phyloP scores from a whole-genome alignment of 441 rosid species.

The Pelargonium citronellum region DNA sequence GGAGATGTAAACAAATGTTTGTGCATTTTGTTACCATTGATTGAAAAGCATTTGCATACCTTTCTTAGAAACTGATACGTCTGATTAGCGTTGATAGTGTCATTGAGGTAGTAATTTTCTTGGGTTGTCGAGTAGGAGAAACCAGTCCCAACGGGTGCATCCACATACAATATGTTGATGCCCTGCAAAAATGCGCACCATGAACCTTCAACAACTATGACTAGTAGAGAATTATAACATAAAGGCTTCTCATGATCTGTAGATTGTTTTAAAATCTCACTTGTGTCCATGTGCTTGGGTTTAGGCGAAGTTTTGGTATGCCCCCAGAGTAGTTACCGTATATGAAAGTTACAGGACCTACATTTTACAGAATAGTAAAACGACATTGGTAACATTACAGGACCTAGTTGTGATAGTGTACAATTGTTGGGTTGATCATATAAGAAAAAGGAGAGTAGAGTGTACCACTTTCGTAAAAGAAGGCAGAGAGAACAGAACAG shows the following conservation, averaged over 20 bases:
- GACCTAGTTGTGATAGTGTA: too few relatives aligned
- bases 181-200: conserved; percentile 9
- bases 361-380: neutral
- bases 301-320: conserved; percentile 20
- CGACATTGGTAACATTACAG: neutral
- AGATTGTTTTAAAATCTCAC: conserved; percentile 6
- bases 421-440: too few relatives aligned
- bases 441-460: neutral
- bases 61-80: conserved; percentile 25
- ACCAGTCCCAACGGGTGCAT: conserved; percentile 32
- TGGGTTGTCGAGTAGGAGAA: conserved; percentile 35
- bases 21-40: too few relatives aligned
- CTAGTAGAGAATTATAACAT: too few relatives aligned
- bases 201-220: neutral
- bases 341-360: conserved; percentile 27
- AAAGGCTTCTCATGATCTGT: too few relatives aligned
- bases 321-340: conserved; percentile 19
- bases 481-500: conserved; percentile 30
- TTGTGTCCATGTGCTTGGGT: conserved; percentile 26
- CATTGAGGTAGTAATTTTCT: conserved; percentile 21
- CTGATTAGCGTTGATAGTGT: conserved; percentile 16
- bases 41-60: conserved; percentile 11
- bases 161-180: conserved; percentile 30
- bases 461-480: conserved; percentile 24
- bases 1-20: too few relatives aligned